These are phyloP conservation scores for Acer campestre DNA, from an alignment of 345 rosid genomes.

Conservation along the genomic window DNA sequence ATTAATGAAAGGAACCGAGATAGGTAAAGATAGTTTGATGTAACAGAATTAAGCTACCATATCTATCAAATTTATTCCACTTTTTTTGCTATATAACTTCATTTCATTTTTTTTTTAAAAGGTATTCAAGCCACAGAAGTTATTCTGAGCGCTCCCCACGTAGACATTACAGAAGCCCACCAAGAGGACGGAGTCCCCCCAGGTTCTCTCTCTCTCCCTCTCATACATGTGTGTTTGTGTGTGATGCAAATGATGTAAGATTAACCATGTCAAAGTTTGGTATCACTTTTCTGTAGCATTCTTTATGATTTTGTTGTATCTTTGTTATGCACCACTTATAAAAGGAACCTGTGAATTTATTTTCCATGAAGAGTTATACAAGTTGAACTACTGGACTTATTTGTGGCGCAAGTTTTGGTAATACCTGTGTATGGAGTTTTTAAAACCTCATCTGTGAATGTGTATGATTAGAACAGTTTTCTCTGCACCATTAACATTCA, in stretches of 20 bases:
- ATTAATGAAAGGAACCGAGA: conserved; percentile 62
- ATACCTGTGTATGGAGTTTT: neutral
- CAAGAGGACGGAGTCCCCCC: conserved; percentile 76
- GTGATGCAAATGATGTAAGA: neutral
- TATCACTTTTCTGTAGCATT: too few species aligned
- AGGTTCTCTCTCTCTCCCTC: conserved; percentile 50
- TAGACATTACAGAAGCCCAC: conserved; percentile 68
- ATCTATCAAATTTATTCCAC: neutral
- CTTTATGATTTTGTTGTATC: neutral
- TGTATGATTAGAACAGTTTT: neutral
- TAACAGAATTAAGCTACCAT: neutral
- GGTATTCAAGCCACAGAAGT: conserved; percentile 62
- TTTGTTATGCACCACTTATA: neutral
- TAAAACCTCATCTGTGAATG: neutral
- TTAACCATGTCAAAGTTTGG: neutral
- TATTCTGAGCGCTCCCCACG: conserved; percentile 52
- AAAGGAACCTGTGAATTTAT: neutral
- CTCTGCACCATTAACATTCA: neutral
- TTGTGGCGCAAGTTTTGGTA: neutral
- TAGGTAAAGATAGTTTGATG: conserved; percentile 49
- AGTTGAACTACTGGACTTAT: neutral
- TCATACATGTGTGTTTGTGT: neutral
- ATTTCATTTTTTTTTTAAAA: conserved; percentile 22
- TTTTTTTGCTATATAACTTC: conserved; percentile 4
- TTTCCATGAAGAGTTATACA: neutral